Evolutionary conservation across 768 basidiomycete species (phyloP).

Genomic region (Naganishia kalamii): DNA sequence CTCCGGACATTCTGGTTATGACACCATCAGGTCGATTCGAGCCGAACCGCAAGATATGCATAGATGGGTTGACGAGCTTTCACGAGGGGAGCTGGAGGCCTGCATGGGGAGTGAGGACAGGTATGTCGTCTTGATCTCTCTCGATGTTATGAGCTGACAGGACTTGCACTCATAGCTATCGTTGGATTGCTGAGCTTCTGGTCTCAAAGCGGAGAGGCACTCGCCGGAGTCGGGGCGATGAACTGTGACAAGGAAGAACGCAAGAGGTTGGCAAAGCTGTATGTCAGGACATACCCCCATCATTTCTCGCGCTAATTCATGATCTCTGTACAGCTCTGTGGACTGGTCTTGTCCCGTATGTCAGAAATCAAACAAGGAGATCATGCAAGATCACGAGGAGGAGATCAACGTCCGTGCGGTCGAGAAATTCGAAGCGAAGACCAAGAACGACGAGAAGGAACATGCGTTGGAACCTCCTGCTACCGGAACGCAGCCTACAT

Average conservation of each 20-base stretch:
- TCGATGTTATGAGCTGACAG: neutral
- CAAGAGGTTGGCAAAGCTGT: conserved; percentile 40
- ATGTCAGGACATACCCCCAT: conserved; percentile 2
- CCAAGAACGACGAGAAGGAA: neutral
- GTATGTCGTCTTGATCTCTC: neutral
- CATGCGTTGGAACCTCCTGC: neutral
- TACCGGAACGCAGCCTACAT: neutral
- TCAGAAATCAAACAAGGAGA: conserved; percentile 25
- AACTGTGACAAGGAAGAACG: conserved; percentile 42
- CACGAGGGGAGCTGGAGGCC: conserved; percentile 98
- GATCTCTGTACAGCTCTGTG: conserved; percentile 24
- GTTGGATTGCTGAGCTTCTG: conserved; percentile 47
- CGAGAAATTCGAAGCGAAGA: conserved; percentile 9
- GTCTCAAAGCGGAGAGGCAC: conserved; percentile 38
- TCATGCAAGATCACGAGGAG: conserved; percentile 23
- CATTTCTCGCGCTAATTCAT: neutral
- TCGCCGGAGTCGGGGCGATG: conserved; percentile 42
- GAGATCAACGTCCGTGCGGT: neutral
- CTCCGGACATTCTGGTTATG: conserved; percentile 90
- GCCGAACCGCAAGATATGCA: conserved; percentile 69
- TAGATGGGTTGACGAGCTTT: conserved; percentile 50
- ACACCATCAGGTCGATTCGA: conserved; percentile 97
- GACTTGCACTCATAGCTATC: conserved; percentile 31
- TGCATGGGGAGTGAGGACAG: conserved; percentile 94
- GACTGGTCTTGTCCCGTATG: conserved; percentile 41